Evolutionary conservation across 2,329 filamentous ascomycete species (phyloP), one percentile per base, ranked within the genome.

Genomic region (Ascochyta fabae): DNA sequence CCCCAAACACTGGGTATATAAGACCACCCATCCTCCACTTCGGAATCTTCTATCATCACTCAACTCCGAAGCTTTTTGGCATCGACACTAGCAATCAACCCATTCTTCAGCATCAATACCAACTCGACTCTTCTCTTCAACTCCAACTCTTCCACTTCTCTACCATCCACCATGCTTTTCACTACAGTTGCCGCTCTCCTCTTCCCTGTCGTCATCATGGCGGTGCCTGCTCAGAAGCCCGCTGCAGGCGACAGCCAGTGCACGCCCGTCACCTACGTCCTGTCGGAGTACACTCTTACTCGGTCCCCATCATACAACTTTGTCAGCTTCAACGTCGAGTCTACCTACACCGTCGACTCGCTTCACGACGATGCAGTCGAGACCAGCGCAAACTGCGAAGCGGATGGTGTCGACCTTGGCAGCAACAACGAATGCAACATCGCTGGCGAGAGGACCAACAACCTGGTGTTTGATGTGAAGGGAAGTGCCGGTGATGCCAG

Each of bases 321-420:
- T n/a, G 55, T 74, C 43, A 48, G 56, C 53, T 72, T 72, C 61
- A 60, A 46, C 36, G 64, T 73, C 59, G 39, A 60, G 40, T 66
- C 68, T 22, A 33, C 13, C 15, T 74, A 68, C 52, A 31, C 56
- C 8, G 31, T 48, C 35, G 41, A 52, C 39, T 54, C 58, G n/a
- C 48, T 38, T 45, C 56, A 63, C 53, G 13, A 49, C 13, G 71
- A 74, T 40, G 13, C 56, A 22, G 58, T 69, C n/a, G 47, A 43
- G 15, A 19, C 16, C 6, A 60, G 64, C 40, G 53, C 62, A 3
- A 56, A 45, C 15, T 74, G 71, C 50, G 52, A 63, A 13, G 65
- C 58, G 10, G 53, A 52, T 2, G 56, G 63, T 9, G 3, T 42
- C 4, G 49, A 51, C 2, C 49, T 74, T 19, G 60, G 66, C 3